These are phyloP conservation scores for Dothistroma septosporum DNA, from an alignment of 2,329 filamentous ascomycete species.

Conservation along the genomic window DNA sequence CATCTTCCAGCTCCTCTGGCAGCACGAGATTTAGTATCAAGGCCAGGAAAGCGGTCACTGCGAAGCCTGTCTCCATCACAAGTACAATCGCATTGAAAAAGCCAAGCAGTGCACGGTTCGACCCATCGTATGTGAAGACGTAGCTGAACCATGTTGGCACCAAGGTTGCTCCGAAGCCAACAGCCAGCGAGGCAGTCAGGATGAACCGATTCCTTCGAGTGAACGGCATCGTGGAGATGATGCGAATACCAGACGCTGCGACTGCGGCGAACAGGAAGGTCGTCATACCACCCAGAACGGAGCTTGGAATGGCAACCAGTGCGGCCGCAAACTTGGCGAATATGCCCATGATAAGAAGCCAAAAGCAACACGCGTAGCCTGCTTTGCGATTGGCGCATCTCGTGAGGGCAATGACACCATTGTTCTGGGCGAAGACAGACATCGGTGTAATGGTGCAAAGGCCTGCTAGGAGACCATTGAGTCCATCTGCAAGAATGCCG, in stretches of 20 bases:
- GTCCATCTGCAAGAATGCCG: constrained; percentile 59
- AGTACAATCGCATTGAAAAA: constrained; percentile 64
- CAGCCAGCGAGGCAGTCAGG: constrained; percentile 66
- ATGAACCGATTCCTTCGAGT: constrained; percentile 80
- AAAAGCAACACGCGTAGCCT: constrained; percentile 72
- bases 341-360: constrained; percentile 74
- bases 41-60: constrained; percentile 68
- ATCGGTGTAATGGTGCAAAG: constrained; percentile 77
- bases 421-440: constrained; percentile 78
- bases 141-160: constrained; percentile 43
- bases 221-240: constrained; percentile 67
- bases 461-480: constrained; percentile 70
- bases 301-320: constrained; percentile 66
- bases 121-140: constrained; percentile 68
- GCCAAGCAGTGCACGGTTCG: constrained; percentile 63
- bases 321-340: constrained; percentile 80
- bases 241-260: constrained; percentile 71
- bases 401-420: constrained; percentile 77
- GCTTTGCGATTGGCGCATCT: constrained; percentile 76
- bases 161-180: constrained; percentile 60
- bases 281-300: constrained; percentile 52
- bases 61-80: constrained; percentile 58
- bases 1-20: constrained; percentile 70
- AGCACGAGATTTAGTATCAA: constrained; percentile 70
- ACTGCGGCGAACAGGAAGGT: constrained; percentile 78